Base-by-base conservation (phyloP, 2,329 filamentous ascomycete genomes). In the Nemania serpens region DNA sequence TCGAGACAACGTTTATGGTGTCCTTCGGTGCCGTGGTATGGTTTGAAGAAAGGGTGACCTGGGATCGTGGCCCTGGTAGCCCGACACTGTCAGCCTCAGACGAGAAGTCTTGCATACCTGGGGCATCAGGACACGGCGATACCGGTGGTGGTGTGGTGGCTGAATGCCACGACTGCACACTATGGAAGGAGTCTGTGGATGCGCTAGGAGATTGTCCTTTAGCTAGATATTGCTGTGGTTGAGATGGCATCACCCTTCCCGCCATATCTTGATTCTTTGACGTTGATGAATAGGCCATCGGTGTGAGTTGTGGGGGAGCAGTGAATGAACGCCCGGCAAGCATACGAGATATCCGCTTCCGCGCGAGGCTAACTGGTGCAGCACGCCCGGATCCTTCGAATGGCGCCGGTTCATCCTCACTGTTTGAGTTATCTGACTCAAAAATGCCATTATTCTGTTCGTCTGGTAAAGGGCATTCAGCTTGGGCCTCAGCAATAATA, bases 101-200 rank as follows among this genome's bases (percentile, higher is more conserved):
- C 10, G 76, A 76, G 60, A 77, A 78, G 11, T 69, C 71, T 2
- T 70, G 63, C 13, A 42, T 34, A 37, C 55, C 63, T 11, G 78
- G 76, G 2, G 76, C 76, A 11, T 71, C 72, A 15, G 74, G 74
- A 29, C 75, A 76, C 4, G 79, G 78, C 2, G 82, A 82, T 5
- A 77, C 78, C 20, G 79, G 78, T 2, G 79, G 71, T 25, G 79
- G 74, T 5, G 75, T 75, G 39, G 76, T 70, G 10, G 78, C 75
- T 20, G 81, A 80, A 63, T 81, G 77, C 81, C 81, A 84, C 9
- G 82, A 82, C 61, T 82, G 76, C 5, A 79, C 75, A 58, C 79
- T 84, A 67, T 84, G 82, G 63, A 86, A 85, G 0, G 84, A 85
- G 54, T 84, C 83, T 15, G 79, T 72, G 13, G 79, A 79, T 37